These are phyloP conservation scores for Rusavskia elegans DNA, from an alignment of 495 filamentous ascomycete genomes.

Conservation along the genomic window DNA sequence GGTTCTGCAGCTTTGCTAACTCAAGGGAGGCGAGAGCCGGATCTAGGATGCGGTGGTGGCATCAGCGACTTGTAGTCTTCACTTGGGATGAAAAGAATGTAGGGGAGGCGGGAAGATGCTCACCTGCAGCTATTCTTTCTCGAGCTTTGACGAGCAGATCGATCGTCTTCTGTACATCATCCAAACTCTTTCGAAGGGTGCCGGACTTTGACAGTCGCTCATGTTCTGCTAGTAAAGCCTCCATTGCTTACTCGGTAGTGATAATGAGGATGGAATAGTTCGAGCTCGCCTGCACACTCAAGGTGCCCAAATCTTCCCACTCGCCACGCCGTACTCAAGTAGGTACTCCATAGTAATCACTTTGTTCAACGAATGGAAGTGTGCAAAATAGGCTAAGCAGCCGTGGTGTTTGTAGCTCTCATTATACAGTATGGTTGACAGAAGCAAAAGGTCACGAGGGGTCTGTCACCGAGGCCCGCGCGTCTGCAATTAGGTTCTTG, in stretches of 20 bases:
- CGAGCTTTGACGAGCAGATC: slow-evolving; percentile 57
- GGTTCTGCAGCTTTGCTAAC: slow-evolving; percentile 70
- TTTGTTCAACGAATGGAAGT: no score
- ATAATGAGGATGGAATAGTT: neutral
- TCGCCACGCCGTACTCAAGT: no score
- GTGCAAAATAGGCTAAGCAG: no score
- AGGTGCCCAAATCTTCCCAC: neutral
- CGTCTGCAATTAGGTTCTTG: no score
- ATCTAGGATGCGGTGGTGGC: slow-evolving; percentile 26
- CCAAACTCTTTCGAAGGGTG: slow-evolving; percentile 52
- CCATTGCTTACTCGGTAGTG: slow-evolving; percentile 30
- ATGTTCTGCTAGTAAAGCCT: slow-evolving; percentile 57
- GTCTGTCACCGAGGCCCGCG: no score
- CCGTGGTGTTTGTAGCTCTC: no score
- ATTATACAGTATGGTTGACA: no score
- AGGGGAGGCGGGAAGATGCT: slow-evolving; percentile 1
- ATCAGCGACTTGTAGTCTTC: slow-evolving; percentile 5
- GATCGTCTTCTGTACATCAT: slow-evolving; percentile 68
- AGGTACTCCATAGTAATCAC: no score
- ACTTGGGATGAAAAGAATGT: neutral
- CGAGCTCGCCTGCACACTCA: neutral
- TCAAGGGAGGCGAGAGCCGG: slow-evolving; percentile 51
- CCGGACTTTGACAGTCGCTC: slow-evolving; percentile 48
- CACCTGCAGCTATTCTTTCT: slow-evolving; percentile 51
- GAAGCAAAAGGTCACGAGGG: no score